Base-by-base conservation (phyloP, 169 alveolate genomes). In the Cryptosporidium canis region DNA sequence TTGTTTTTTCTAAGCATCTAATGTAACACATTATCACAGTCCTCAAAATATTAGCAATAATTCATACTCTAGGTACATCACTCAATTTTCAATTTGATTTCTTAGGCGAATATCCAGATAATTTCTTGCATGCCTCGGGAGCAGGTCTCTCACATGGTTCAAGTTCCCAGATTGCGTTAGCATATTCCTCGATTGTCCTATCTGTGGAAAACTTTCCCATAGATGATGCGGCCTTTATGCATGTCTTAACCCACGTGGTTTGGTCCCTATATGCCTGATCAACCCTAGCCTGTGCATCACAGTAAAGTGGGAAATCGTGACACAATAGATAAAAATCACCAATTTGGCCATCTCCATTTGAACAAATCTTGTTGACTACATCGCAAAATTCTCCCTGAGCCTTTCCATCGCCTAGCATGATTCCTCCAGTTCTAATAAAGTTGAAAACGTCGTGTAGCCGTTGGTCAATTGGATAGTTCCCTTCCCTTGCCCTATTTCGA, bases 181-280 rank as follows among this genome's bases (percentile, higher is more conserved):
- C 96, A 90, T 96, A 96, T 66, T 95, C 96, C 65, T 84, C 85
- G 71, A 96, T 95, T 31, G 97, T 92, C 66, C 98, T 92, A 83
- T 96, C 99, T 35, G 97, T 93, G n/a, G 97, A 94, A 91, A 96
- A 96, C 61, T 95, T 95, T 27, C 96, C 97, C 94, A 95, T 92
- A 39, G 91, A 83, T 24, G 97, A 90, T 21, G 97, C 94, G 41
- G 95, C 96, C 85, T 91, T 83, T 53, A 96, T 94, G n/a, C 96
- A 91, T 90, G 90, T 94, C 64, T 93, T 92, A 63, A 85, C 85
- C 98, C 99, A 96, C 27, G 68, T 56, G 0, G 64, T 90, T 45
- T 92, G 90, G 83, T 96, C 92, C 83, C 83, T 83, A 91, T 96
- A 96, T 45, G 93, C 90, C 53, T 85, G 90, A 87, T 96, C 99